phyloP scores from a whole-genome alignment of 345 rosid genomes.

The rapeseed (Brassica napus) region DNA sequence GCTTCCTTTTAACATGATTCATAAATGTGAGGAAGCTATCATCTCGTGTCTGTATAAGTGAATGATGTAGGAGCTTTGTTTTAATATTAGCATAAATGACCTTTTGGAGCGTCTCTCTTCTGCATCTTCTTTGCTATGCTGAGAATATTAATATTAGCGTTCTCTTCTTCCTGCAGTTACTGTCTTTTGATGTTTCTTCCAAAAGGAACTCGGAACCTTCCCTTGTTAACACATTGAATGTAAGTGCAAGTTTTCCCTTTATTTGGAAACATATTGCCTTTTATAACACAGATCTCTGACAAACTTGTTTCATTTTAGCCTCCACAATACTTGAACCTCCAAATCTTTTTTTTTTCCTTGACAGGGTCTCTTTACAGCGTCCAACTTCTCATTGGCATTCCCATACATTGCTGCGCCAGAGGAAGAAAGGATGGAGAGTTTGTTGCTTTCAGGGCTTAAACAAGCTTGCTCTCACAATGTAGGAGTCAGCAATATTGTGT shows the following conservation, averaged over 20 bases:
- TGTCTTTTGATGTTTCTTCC: conserved; percentile 66
- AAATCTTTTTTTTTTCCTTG: conserved; percentile 18
- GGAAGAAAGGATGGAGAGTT: conserved; percentile 72
- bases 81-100: neutral
- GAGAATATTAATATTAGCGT: neutral
- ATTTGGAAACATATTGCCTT: no score
- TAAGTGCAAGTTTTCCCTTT: conserved; percentile 32
- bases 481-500: conserved; percentile 54
- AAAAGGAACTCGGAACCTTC: conserved; percentile 53
- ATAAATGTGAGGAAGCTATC: neutral
- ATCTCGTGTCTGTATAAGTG: neutral
- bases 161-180: conserved; percentile 50
- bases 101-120: neutral
- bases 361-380: conserved; percentile 61
- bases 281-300: conserved; percentile 18
- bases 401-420: conserved; percentile 76
- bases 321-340: conserved; percentile 19
- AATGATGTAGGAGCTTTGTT: neutral
- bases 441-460: conserved; percentile 65
- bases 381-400: conserved; percentile 92
- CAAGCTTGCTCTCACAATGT: conserved; percentile 63
- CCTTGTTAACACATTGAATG: conserved; percentile 75
- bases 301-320: neutral
- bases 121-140: conserved; percentile 18
- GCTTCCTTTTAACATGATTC: neutral